A percentile compares a stretch with the other conserved stretches of the same genome.
These are phyloP conservation scores for Lanmaoa pseudosensibilis DNA, from an alignment of 768 basidiomycete genomes.

Conservation along the genomic window DNA sequence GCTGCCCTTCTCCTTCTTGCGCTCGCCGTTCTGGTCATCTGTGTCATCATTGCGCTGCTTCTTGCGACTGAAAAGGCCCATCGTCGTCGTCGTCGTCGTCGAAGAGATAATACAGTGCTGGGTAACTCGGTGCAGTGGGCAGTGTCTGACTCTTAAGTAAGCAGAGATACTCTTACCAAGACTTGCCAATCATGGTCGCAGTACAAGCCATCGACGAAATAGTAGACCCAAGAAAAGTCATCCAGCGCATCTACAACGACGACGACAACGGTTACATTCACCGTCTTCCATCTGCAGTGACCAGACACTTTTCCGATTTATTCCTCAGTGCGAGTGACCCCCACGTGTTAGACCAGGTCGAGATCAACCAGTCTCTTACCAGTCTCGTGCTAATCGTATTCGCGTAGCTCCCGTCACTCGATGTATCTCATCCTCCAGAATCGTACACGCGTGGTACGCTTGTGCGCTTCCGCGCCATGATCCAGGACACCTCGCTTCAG, in stretches of 20 bases:
- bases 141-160: constrained; percentile 14
- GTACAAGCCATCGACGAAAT: constrained; percentile 49
- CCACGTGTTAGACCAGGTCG: constrained; percentile 22
- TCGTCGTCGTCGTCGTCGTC: constrained; percentile 29
- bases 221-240: constrained; percentile 45
- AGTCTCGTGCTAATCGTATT: not conserved
- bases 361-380: constrained; percentile 7
- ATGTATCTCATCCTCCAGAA: constrained; percentile 47
- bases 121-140: constrained; percentile 16
- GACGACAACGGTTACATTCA: constrained; percentile 10
- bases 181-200: constrained; percentile 50
- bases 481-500: constrained; percentile 77
- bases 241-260: constrained; percentile 49
- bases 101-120: not conserved
- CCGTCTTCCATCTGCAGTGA: constrained; percentile 43
- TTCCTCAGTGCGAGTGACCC: constrained; percentile 41
- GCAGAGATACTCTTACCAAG: not conserved
- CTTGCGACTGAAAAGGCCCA: constrained; percentile 63
- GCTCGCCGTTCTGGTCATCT: constrained; percentile 45
- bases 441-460: constrained; percentile 52
- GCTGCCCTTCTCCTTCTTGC: constrained; percentile 80
- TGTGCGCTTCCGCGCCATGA: constrained; percentile 73
- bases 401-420: constrained; percentile 58
- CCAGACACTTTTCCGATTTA: constrained; percentile 45
- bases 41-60: constrained; percentile 35